A percentile compares a stretch with the other conserved stretches of the same genome.
Conservation (phyloP, 805 yeast genomes). For the Metschnikowia shivogae region DNA sequence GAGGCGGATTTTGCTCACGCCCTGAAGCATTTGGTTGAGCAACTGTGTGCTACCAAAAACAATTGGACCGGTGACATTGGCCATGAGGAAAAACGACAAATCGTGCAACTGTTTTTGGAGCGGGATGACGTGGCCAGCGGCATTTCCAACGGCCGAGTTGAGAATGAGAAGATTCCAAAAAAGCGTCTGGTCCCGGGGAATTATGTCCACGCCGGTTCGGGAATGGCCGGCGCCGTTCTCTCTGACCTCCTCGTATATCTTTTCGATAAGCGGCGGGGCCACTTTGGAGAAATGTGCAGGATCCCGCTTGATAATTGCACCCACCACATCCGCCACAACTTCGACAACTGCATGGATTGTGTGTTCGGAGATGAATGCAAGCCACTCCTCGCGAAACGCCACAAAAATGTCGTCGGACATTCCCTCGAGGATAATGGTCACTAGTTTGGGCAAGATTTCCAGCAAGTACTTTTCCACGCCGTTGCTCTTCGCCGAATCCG, state of each 20-base stretch:
- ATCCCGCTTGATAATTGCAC: slow-evolving; percentile 64
- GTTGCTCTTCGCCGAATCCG: slow-evolving; percentile 50
- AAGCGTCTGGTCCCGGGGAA: slow-evolving; percentile 74
- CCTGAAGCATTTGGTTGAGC: slow-evolving; percentile 61
- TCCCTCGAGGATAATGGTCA: slow-evolving; percentile 45
- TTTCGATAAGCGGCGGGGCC: slow-evolving; percentile 43
- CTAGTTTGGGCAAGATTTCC: slow-evolving; percentile 33
- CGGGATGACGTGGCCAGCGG: slow-evolving; percentile 48
- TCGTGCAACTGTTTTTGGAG: slow-evolving; percentile 44
- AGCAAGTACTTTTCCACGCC: slow-evolving; percentile 49
- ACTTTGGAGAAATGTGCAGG: slow-evolving; percentile 45
- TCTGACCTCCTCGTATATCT: slow-evolving; percentile 60
- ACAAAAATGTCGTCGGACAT: slow-evolving; percentile 53
- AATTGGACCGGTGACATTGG: slow-evolving; percentile 58
- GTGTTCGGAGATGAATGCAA: slow-evolving; percentile 57
- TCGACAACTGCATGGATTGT: slow-evolving; percentile 59
- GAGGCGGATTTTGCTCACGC: slow-evolving; percentile 59
- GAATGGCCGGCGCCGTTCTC: slow-evolving; percentile 80
- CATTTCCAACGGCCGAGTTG: slow-evolving; percentile 66
- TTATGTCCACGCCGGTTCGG: slow-evolving; percentile 60
- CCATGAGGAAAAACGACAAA: slow-evolving; percentile 43
- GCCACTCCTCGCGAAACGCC: slow-evolving; percentile 43
- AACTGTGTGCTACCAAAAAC: slow-evolving; percentile 57
- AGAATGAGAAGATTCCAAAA: slow-evolving; percentile 67
- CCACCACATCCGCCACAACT: slow-evolving; percentile 67